Base-by-base conservation (phyloP, 169 alveolate species). In the Plasmodium coatneyi region DNA sequence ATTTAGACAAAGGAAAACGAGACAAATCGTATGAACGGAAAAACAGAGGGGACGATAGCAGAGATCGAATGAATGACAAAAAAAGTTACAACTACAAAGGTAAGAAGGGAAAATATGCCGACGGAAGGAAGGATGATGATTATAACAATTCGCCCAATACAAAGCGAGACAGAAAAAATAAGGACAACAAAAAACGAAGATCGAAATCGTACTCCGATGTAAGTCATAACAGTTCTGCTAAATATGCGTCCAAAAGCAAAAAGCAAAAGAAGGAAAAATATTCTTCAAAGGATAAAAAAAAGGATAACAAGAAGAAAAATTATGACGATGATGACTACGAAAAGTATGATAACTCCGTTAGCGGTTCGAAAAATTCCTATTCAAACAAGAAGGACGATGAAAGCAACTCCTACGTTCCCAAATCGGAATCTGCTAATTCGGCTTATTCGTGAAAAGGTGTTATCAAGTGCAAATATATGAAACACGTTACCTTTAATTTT, bases 191-290 rank as follows among this genome's bases (percentile, higher is more conserved):
- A 56, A 87, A 79, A 76, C n/a, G 71, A 79, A 78, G 32, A 14
- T 78, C 82, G 3, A 87, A 56, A 56, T 56, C 81, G 30, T 36
- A 5, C 70, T 87, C 93, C 39, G 82, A 39, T 10, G 43, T 28
- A 79, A 87, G 89, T 78, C 9, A 56, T 80, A 28, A 78, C 39
- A 60, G 66, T 22, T 87, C 93, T 32, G 46, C 46, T 78, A 78
- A 66, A 87, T 87, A 87, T 79, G 71, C 16, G 30, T 52, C 80
- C 30, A 87, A 80, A 41, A 66, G 70, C 25, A 87, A 79, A 56
- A 78, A 76, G 32, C 54, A 87, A n/a, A 87, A 76, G 49, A 54
- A 66, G 54, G 89, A 87, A 32, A 87, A 87, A 72, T 78, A 79
- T 66, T 66, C 80, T 5, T 19, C 72, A 46, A 66, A 34, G 16